Evolutionary conservation across 257 asterid genomes (phyloP), one percentile per base, ranked within the genome.

Genomic region (Primulina eburnea): DNA sequence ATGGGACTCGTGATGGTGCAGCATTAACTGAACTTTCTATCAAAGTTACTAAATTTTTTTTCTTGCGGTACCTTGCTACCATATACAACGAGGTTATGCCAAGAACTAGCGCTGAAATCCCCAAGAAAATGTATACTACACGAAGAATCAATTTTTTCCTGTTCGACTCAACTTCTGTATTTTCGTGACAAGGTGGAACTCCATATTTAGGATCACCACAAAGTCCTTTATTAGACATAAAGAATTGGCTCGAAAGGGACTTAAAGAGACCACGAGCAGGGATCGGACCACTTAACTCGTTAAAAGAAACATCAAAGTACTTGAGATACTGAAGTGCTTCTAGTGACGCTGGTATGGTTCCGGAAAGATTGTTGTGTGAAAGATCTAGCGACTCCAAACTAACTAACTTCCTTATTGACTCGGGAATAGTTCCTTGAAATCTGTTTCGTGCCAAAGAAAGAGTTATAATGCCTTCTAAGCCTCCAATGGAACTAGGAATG

Each of bases 241-340:
- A 74, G 7, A 16, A 66, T 7, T 66, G 63, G 28, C 71, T n/a
- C 0, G 37, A 2, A 8, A 78, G 65, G 67, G 71, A 61, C 8
- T 43, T 37, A 33, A 78, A 78, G 17, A 60, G 67, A 17, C 82
- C 82, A 6, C 53, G 53, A 0, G 71, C 21, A 21, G 82, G 82
- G 16, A 78, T 75, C 16, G 57, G 24, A 34, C 82, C 79, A 17
- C 64, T 55, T 57, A 78, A 67, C 6, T 50, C 53, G 35, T 78
- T 79, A 70, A 61, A 79, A 18, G 83, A 79, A 56, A 79, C 72
- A 71, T 79, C 64, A 20, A 71, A 67, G 57, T 24, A 75, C 5
- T 69, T 43, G 37, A 79, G 74, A 34, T 75, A 14, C 17, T 2
- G 38, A 40, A 79, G 77, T 43, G 57, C 34, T 43, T 71, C 73